Conservation (phyloP, 768 basidiomycete genomes). For the Suillus placidus region DNA sequence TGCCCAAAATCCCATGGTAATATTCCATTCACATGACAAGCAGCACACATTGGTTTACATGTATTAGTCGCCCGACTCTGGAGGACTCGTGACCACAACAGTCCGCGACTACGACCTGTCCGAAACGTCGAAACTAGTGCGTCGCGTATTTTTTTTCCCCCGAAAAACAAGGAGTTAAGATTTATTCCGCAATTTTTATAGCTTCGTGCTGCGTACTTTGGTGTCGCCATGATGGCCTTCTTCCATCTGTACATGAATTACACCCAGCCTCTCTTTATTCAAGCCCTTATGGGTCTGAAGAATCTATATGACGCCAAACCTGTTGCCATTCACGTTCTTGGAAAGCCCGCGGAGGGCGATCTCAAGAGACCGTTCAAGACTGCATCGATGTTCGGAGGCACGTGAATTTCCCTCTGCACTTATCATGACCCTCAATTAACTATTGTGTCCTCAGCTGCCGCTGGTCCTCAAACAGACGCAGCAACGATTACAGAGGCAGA, state of each 20-base stretch:
- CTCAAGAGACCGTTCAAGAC: constrained; percentile 89
- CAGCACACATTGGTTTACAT: background rate
- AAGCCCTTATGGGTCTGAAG: constrained; percentile 95
- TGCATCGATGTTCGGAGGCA: constrained; percentile 73
- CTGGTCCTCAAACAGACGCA: constrained; percentile 83
- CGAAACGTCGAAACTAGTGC: constrained; percentile 80
- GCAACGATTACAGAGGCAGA: constrained; percentile 88
- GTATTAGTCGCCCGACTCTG: constrained; percentile 60
- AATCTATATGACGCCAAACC: constrained; percentile 84
- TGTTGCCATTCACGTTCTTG: constrained; percentile 80
- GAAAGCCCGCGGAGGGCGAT: constrained; percentile 80
- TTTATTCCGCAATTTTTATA: constrained; percentile 22
- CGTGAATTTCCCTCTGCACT: constrained; percentile 23
- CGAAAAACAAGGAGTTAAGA: background rate
- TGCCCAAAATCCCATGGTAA: constrained; percentile 71
- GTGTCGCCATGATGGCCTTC: constrained; percentile 86
- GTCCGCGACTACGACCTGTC: constrained; percentile 91
- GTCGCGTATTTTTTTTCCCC: constrained; percentile 25
- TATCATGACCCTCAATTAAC: constrained; percentile 1
- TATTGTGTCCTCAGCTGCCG: constrained; percentile 38
- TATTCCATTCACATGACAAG: constrained; percentile 17
- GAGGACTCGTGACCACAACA: constrained; percentile 86
- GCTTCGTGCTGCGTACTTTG: constrained; percentile 71
- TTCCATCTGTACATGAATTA: constrained; percentile 94
- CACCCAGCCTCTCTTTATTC: constrained; percentile 96